Conservation (phyloP, 2,329 filamentous ascomycete species). For the Colletotrichum sidae region DNA sequence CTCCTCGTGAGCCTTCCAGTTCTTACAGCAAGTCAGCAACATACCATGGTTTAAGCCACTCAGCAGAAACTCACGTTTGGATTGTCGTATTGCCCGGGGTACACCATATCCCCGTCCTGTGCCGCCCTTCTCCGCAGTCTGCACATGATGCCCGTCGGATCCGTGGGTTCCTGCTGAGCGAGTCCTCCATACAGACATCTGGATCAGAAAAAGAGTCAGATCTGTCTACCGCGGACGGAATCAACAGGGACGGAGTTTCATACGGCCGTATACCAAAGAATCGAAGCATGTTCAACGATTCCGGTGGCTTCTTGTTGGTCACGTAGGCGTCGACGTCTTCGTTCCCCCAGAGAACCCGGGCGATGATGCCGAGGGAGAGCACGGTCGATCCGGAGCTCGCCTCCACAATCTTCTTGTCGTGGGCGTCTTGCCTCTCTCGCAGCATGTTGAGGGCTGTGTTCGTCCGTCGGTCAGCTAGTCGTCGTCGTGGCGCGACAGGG, state of each 20-base stretch:
- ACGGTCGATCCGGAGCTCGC: conserved; percentile 32
- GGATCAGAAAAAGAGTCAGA: no score
- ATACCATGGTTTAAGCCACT: rapidly evolving
- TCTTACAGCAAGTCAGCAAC: conserved; percentile 32
- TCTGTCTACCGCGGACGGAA: no score
- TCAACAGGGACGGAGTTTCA: background rate
- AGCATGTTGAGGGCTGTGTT: conserved; percentile 24
- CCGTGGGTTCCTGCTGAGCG: conserved; percentile 47
- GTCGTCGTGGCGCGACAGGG: background rate
- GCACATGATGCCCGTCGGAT: conserved; percentile 47
- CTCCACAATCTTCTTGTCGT: conserved; percentile 9
- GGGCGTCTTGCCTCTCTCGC: background rate
- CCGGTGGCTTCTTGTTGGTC: conserved; percentile 59
- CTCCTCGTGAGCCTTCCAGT: conserved; percentile 35
- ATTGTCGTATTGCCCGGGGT: conserved; percentile 50
- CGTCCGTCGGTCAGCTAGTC: background rate
- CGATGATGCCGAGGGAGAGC: conserved; percentile 43
- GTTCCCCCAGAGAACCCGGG: conserved; percentile 51
- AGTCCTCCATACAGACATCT: conserved; percentile 49
- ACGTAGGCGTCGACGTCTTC: conserved; percentile 56
- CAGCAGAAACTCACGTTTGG: conserved; percentile 43
- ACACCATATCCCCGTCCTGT: conserved; percentile 42
- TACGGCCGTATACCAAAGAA: conserved; percentile 43
- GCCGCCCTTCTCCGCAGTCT: conserved; percentile 44
- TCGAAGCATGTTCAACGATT: conserved; percentile 47